Percentiles rank a stretch among this genome's conserved stretches.
Evolutionary conservation across 148 eudicot genomes (phyloP).

Genomic region (Suaeda aralocaspica): DNA sequence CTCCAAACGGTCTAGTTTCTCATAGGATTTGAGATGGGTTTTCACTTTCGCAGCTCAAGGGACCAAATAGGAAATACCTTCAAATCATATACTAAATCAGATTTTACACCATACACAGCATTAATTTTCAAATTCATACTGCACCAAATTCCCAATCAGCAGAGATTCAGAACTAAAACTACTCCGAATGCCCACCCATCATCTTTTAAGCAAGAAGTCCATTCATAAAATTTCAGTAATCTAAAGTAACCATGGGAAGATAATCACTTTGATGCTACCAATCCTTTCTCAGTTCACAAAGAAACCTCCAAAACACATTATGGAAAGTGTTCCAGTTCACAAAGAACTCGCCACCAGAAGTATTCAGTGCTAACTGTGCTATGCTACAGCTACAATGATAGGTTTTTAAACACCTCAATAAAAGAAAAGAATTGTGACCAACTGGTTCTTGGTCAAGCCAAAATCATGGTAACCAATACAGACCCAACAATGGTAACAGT

Average conservation of each 20-base stretch:
- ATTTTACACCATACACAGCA: neutral
- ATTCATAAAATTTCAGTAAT: neutral
- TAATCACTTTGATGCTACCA: no score
- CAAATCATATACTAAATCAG: neutral
- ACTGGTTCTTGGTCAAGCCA: neutral
- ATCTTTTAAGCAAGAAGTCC: constrained; percentile 5
- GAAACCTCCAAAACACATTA: neutral
- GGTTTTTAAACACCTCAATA: neutral
- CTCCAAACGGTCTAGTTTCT: neutral
- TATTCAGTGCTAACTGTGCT: neutral
- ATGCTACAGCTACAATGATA: neutral
- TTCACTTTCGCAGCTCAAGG: neutral
- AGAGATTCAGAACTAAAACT: neutral
- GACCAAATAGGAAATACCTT: neutral
- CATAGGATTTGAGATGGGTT: neutral
- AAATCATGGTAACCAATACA: neutral
- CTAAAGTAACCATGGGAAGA: neutral
- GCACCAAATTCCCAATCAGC: neutral
- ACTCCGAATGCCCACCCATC: neutral
- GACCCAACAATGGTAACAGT: neutral
- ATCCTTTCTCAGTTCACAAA: neutral
- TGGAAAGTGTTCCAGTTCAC: neutral
- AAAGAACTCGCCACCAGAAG: neutral
- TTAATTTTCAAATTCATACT: neutral
- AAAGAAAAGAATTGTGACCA: neutral